Percentiles rank a stretch among this genome's conserved stretches.
phyloP scores from a whole-genome alignment of 1,284 basidiomycete genomes.

The Ganoderma lucidum region DNA sequence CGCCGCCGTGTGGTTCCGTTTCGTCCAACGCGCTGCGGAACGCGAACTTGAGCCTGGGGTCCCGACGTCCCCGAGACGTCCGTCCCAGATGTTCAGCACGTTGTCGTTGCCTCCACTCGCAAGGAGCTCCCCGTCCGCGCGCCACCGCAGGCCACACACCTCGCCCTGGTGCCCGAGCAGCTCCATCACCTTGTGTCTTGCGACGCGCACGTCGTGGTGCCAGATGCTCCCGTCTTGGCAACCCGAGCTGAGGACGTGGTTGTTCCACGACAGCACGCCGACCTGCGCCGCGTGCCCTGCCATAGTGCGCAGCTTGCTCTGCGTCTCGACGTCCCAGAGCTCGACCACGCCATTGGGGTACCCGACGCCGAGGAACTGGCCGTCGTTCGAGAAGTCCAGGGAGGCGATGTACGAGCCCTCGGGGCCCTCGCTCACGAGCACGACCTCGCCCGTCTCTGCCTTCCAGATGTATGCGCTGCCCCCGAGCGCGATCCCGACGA shows the following conservation, averaged over 20 bases:
- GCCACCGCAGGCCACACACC: conserved; percentile 88
- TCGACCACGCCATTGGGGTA: conserved; percentile 89
- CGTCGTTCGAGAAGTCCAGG: conserved; percentile 90
- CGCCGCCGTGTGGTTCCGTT: conserved; percentile 93
- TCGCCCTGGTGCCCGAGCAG: conserved; percentile 90
- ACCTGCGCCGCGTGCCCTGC: conserved; percentile 83
- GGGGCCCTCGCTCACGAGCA: conserved; percentile 32
- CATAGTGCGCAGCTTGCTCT: conserved; percentile 90
- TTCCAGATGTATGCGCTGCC: conserved; percentile 2
- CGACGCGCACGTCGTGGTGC: conserved; percentile 92
- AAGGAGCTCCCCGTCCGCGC: conserved; percentile 85
- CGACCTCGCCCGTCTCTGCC: conserved; percentile 36
- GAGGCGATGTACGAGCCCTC: conserved; percentile 66
- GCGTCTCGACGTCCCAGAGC: conserved; percentile 93
- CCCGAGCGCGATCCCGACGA: conserved; percentile 41
- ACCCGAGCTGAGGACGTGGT: conserved; percentile 87
- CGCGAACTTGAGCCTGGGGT: conserved; percentile 64
- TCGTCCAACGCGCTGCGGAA: conserved; percentile 87
- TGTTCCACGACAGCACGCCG: conserved; percentile 85
- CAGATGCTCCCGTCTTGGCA: conserved; percentile 93
- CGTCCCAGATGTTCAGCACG: conserved; percentile 97
- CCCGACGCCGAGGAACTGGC: conserved; percentile 88
- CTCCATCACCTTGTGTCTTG: conserved; percentile 90
- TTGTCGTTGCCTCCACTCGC: conserved; percentile 97
- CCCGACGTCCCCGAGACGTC: conserved; percentile 70